Percentiles rank a stretch among this genome's conserved stretches.
Conservation (phyloP, 176 grass and related monocot species). For the Bothriochloa decipiens region DNA sequence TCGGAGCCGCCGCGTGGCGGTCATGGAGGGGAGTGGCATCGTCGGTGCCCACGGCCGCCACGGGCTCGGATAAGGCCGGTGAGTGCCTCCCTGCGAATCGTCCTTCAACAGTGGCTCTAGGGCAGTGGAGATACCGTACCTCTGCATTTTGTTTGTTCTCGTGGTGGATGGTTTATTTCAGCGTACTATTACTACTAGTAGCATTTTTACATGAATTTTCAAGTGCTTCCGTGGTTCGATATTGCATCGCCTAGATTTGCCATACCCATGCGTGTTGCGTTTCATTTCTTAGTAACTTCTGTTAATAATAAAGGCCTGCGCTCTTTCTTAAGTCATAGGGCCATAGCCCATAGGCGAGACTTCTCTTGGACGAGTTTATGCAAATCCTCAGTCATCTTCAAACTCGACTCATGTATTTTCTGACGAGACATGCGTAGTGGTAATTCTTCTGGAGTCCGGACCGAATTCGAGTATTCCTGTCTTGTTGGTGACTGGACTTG, state of each 20-base stretch:
- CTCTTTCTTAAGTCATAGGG: neutral
- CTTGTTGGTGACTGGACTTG: neutral
- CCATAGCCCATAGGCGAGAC: neutral
- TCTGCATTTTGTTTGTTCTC: neutral
- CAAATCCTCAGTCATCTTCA: neutral
- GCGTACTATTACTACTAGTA: neutral
- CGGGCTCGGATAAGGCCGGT: conserved; percentile 39
- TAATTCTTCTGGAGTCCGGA: neutral
- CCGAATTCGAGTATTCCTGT: neutral
- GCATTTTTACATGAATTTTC: neutral
- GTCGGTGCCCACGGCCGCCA: conserved; percentile 6
- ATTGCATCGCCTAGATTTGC: neutral
- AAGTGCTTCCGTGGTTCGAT: neutral
- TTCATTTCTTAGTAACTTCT: neutral
- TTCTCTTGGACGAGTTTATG: neutral
- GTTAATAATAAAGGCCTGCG: neutral
- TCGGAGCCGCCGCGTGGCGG: neutral
- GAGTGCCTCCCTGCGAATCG: neutral
- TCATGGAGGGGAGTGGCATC: conserved; percentile 4
- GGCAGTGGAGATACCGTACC: neutral
- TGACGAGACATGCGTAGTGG: neutral
- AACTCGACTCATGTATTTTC: neutral
- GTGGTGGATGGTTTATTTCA: neutral
- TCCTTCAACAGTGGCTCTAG: neutral
- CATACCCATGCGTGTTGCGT: neutral